Percentiles rank a stretch among this genome's conserved stretches.
phyloP scores from a whole-genome alignment of 345 rosid species.

The Pelargonium nanum region DNA sequence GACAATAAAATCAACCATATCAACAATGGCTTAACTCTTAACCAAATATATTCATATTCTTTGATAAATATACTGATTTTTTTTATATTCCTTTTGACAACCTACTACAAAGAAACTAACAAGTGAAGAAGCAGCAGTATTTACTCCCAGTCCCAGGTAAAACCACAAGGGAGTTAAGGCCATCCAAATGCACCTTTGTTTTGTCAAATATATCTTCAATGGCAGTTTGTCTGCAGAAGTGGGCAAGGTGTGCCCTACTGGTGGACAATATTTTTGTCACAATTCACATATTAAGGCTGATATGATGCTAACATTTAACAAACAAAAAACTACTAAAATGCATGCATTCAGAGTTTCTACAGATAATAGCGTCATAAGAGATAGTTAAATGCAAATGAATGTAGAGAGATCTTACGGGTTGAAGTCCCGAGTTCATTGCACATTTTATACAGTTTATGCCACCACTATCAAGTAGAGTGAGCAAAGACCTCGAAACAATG shows the following conservation, averaged over 20 bases:
- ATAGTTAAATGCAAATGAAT: not conserved
- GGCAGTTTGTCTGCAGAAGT: too few species aligned
- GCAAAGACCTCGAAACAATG: slow-evolving; percentile 60
- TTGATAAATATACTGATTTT: not conserved
- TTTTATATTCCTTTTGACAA: not conserved
- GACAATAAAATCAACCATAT: too few species aligned
- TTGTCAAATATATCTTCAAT: not conserved
- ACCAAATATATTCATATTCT: not conserved
- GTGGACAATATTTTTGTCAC: too few species aligned
- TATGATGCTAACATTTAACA: not conserved
- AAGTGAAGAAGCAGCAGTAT: not conserved
- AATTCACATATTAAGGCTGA: not conserved
- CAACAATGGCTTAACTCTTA: too few species aligned
- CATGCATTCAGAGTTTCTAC: not conserved
- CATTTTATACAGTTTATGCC: slow-evolving; percentile 70
- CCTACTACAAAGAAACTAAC: not conserved
- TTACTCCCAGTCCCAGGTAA: not conserved
- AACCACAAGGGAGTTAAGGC: not conserved
- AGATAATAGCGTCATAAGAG: not conserved
- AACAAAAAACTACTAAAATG: not conserved
- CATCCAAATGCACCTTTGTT: slow-evolving; percentile 3
- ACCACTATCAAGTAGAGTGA: slow-evolving; percentile 77
- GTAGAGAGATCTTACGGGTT: slow-evolving; percentile 42
- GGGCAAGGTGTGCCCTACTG: too few species aligned
- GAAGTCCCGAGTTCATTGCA: slow-evolving; percentile 38